Evolutionary conservation across 75 land plant genomes (phyloP).

Genomic region (Sequoiadendron giganteum): DNA sequence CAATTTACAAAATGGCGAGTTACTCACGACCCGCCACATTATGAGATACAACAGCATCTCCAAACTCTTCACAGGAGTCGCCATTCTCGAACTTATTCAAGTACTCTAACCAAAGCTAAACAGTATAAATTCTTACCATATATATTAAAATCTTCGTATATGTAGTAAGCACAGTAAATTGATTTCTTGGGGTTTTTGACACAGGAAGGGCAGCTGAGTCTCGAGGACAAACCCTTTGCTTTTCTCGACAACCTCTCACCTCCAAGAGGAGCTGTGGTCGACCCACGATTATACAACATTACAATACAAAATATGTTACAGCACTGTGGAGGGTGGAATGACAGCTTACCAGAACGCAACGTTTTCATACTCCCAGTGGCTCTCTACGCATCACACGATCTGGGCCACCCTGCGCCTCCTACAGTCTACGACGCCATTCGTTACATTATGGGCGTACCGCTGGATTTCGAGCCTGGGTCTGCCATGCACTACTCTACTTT

Average conservation of each 20-base stretch:
- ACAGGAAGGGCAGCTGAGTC: background rate
- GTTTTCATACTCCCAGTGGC: background rate
- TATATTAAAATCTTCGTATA: too few species aligned
- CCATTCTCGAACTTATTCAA: too few species aligned
- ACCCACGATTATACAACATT: background rate
- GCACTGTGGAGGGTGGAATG: conserved; percentile 3
- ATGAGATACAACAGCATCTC: too few species aligned
- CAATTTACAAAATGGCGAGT: too few species aligned
- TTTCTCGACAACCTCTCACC: background rate
- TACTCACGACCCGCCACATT: too few species aligned
- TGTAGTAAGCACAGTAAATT: too few species aligned
- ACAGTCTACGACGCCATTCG: background rate
- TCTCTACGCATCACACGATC: background rate
- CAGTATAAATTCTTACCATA: too few species aligned
- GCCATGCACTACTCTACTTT: background rate
- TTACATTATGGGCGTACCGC: background rate
- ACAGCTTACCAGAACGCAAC: background rate
- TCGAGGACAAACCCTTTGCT: background rate
- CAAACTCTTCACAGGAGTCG: too few species aligned
- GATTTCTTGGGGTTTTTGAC: too few species aligned
- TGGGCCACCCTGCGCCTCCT: background rate
- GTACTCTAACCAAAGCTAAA: too few species aligned
- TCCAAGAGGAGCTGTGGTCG: background rate
- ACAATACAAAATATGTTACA: background rate
- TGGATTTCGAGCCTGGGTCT: conserved; percentile 1